Evolutionary conservation across 2,329 filamentous ascomycete species (phyloP), one percentile per base, ranked within the genome.

Genomic region (Botrytis byssoidea): DNA sequence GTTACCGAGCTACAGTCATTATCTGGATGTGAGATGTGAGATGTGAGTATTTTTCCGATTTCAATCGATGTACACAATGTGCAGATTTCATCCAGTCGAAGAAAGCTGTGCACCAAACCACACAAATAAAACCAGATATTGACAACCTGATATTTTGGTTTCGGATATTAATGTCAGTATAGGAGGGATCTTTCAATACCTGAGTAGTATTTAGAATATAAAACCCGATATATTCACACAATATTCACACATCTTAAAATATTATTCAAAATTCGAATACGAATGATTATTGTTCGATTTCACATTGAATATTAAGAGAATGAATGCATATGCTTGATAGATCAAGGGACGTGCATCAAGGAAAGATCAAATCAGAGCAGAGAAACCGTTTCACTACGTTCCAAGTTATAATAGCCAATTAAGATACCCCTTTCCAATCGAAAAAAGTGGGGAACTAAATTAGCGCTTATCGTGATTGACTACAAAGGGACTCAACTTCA

Each of bases 401-500:
- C 35, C 25, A 42, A 42, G 35, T 35, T 7, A 7, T 35, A 6
- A 10, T 32, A 14, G 29, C 61, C 61, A 64, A 64, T 64, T 10
- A 64, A 42, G 22, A n/a, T 1, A 20, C 0, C 3, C 1, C 2
- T 18, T n/a, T 16, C 3, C 3, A 1, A 16, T 25, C 14, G n/a
- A 46, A 25, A 22, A 14, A 7, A 32, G 29, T 48, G 42, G 63
- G 35, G 42, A 66, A 16, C 18, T 8, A 6, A 7, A 8, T 35
- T 66, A 48, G 63, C 63, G 63, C 63, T 66, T 66, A 66, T 29
- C 8, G 1, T 66, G 42, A 16, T n/a, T 14, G 48, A 55, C 46
- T 68, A 68, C 66, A 68, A 68, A 68, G 25, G 29, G n/a, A 55
- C 35, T 18, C 65, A 57, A 68, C 66, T 48, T 57, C 48, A 42